These are phyloP conservation scores for Trichosanthes cucumerina DNA, from an alignment of 306 rosid species.

Conservation along the genomic window DNA sequence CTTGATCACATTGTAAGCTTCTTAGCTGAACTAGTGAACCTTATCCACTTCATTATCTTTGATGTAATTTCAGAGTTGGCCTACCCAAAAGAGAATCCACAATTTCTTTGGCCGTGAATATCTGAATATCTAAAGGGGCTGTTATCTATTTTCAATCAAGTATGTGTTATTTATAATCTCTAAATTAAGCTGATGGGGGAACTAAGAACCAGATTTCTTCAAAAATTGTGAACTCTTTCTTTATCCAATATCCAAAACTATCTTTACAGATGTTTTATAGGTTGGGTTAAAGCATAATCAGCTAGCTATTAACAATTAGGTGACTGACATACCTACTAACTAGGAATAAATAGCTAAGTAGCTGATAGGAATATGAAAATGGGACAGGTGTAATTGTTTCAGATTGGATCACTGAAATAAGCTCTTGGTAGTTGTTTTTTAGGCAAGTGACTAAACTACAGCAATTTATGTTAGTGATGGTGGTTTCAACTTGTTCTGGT, in stretches of 20 bases:
- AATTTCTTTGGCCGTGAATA: too few species aligned
- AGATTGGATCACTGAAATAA: neutral
- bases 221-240: neutral
- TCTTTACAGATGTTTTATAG: too few species aligned
- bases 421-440: neutral
- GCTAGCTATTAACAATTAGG: neutral
- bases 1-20: conserved; percentile 93
- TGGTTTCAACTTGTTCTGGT: conserved; percentile 11
- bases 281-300: too few species aligned
- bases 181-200: neutral
- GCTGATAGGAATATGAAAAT: neutral
- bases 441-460: conserved; percentile 1
- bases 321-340: neutral
- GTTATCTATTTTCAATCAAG: neutral
- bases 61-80: neutral
- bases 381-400: neutral
- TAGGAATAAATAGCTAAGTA: neutral
- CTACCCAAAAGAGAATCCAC: too few species aligned
- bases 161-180: neutral
- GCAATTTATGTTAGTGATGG: conserved; percentile 6
- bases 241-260: neutral
- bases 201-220: neutral
- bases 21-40: neutral
- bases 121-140: too few species aligned
- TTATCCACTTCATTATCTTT: neutral